phyloP scores from a whole-genome alignment of 805 yeast species.

The Saccharomycopsis fermentans region DNA sequence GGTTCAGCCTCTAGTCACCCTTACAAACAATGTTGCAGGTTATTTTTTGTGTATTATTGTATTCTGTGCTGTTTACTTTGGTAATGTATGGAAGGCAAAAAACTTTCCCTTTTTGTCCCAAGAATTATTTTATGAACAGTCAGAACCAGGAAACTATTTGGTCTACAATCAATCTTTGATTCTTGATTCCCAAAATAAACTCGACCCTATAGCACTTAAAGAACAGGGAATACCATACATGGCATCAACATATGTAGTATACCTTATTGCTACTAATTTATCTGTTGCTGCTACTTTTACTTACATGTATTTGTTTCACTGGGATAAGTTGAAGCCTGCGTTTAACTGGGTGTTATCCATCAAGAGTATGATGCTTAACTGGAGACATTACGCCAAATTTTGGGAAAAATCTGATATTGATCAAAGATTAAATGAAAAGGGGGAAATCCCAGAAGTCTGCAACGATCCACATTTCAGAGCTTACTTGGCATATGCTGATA shows the following conservation, averaged over 20 bases:
- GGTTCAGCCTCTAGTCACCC: background rate
- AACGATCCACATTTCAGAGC: constrained; percentile 37
- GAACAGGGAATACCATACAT: background rate
- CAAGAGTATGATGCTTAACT: background rate
- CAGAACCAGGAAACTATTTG: background rate
- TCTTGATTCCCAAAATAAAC: background rate
- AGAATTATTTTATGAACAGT: constrained; percentile 22
- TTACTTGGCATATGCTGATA: constrained; percentile 48
- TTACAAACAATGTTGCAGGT: background rate
- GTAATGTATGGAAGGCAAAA: constrained; percentile 26
- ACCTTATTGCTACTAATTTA: constrained; percentile 23
- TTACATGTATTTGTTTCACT: constrained; percentile 11
- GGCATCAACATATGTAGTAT: background rate
- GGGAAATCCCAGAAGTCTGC: constrained; percentile 30
- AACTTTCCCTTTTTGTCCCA: constrained; percentile 28
- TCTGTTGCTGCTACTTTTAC: constrained; percentile 50
- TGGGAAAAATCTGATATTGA: constrained; percentile 1
- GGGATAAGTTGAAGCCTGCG: constrained; percentile 2
- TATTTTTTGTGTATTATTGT: background rate
- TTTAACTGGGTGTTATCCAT: background rate
- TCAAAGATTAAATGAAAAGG: constrained; percentile 36
- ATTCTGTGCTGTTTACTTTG: constrained; percentile 24
- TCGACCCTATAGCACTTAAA: background rate
- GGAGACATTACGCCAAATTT: background rate
- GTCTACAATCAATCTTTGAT: background rate